phyloP scores from a whole-genome alignment of 441 rosid species.

The Populus tomentosa region DNA sequence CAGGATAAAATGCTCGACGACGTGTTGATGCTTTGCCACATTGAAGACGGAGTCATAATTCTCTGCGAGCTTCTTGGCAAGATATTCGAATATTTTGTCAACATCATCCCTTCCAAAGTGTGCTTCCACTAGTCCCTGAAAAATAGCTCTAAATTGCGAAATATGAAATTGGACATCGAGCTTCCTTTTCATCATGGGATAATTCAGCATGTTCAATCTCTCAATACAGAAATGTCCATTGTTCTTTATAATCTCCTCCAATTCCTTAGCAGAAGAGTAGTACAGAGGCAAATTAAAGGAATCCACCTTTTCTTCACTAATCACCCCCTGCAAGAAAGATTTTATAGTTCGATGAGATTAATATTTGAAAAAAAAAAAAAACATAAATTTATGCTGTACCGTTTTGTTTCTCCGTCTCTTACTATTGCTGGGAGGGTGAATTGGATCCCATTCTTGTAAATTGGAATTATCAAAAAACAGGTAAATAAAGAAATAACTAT shows the following conservation, averaged over 20 bases:
- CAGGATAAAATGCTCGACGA: too few species aligned
- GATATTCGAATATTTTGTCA: neutral
- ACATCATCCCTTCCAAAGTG: slow-evolving; percentile 14
- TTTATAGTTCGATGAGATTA: neutral
- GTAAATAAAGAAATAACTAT: neutral
- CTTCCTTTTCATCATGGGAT: neutral
- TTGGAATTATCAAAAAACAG: too few species aligned
- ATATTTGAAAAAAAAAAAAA: neutral
- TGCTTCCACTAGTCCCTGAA: neutral
- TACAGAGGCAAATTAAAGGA: slow-evolving; percentile 23
- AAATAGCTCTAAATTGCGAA: neutral
- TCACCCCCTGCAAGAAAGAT: slow-evolving; percentile 12
- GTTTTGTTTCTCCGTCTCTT: too few species aligned
- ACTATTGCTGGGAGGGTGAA: too few species aligned
- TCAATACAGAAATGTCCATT: slow-evolving; percentile 19
- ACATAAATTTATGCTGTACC: neutral
- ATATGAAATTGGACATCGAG: neutral
- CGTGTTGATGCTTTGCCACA: too few species aligned
- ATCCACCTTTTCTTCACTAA: slow-evolving; percentile 26
- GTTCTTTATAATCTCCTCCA: slow-evolving; percentile 13
- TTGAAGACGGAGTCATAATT: too few species aligned
- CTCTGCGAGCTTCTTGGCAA: neutral
- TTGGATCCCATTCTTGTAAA: too few species aligned
- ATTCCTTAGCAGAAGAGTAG: neutral
- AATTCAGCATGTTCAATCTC: slow-evolving; percentile 17